A percentile compares a stretch with the other conserved stretches of the same genome.
These are phyloP conservation scores for Aspergillus haitiensis DNA, from an alignment of 495 filamentous ascomycete genomes.

Conservation along the genomic window DNA sequence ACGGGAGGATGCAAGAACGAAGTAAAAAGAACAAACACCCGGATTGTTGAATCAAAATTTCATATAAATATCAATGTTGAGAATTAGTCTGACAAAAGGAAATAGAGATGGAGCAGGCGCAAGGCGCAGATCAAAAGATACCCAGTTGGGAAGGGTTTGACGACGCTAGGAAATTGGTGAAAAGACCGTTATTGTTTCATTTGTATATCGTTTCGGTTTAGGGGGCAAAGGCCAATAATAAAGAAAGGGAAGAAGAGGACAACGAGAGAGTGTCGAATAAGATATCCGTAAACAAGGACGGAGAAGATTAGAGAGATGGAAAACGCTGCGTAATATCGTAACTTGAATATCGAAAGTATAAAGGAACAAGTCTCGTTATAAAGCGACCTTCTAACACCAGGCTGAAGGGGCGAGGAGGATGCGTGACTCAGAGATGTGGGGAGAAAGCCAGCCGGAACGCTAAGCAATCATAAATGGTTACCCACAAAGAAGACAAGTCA, in stretches of 20 bases:
- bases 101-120: conserved; percentile 37
- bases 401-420: conserved; percentile 35
- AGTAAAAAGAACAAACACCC: conserved; percentile 46
- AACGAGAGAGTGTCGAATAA: conserved; percentile 35
- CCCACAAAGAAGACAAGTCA: conserved; percentile 23
- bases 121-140: conserved; percentile 43
- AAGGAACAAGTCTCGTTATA: conserved; percentile 31
- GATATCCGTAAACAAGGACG: conserved; percentile 24
- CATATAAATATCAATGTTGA: conserved; percentile 60
- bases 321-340: conserved; percentile 57
- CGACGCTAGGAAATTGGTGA: conserved; percentile 47
- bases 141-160: conserved; percentile 46
- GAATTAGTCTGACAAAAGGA: conserved; percentile 61
- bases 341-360: conserved; percentile 34
- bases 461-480: conserved; percentile 41
- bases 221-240: conserved; percentile 42
- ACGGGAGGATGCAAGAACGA: conserved; percentile 25
- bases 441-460: conserved; percentile 29
- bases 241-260: conserved; percentile 29
- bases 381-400: conserved; percentile 45
- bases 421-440: conserved; percentile 37
- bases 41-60: conserved; percentile 63
- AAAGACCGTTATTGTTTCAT: conserved; percentile 70
- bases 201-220: conserved; percentile 51
- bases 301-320: conserved; percentile 30